Evolutionary conservation across 176 grass and related monocot species (phyloP).

Genomic region (Carex littledalei): DNA sequence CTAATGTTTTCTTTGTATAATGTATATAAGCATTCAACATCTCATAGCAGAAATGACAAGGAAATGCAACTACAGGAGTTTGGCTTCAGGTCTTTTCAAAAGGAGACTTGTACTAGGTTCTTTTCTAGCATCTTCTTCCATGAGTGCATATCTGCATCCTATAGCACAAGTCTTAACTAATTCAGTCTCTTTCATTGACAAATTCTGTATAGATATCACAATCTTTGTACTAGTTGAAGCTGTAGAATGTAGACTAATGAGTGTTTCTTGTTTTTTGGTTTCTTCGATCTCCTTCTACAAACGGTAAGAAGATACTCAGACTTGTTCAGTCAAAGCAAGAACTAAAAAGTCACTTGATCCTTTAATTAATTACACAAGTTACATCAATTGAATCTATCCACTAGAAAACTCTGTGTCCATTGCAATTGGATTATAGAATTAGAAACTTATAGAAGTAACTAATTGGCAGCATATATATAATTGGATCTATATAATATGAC

Average conservation of each 20-base stretch:
- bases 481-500: neutral
- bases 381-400: neutral
- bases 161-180: neutral
- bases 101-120: neutral
- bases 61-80: constrained; percentile 15
- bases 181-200: constrained; percentile 24
- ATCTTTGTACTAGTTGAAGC: constrained; percentile 12
- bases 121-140: constrained; percentile 11
- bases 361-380: neutral
- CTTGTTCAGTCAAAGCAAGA: neutral
- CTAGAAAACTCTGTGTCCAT: neutral
- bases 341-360: constrained; percentile 1
- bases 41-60: constrained; percentile 1
- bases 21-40: neutral
- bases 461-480: neutral
- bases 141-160: constrained; percentile 3
- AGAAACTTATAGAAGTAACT: neutral
- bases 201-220: constrained; percentile 7
- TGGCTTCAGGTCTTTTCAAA: constrained; percentile 5
- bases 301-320: neutral
- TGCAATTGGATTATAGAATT: neutral
- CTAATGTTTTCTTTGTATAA: neutral
- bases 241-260: constrained; percentile 8
- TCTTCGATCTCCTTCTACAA: neutral
- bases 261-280: neutral